A percentile compares a stretch with the other conserved stretches of the same genome.
phyloP scores from a whole-genome alignment of 148 eudicot species.

The Heliosperma pusillum region DNA sequence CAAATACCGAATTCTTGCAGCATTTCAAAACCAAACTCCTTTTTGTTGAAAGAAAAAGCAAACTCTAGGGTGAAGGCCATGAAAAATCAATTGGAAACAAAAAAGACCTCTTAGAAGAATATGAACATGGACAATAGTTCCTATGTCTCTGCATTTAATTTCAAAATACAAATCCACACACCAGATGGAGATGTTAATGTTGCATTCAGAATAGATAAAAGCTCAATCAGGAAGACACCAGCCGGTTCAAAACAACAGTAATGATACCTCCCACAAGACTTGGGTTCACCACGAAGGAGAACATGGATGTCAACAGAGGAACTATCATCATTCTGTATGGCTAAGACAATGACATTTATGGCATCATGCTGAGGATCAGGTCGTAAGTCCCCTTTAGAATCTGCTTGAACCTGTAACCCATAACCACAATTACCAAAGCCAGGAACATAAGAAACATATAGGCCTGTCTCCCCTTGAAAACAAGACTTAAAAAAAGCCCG shows the following conservation, averaged over 20 bases:
- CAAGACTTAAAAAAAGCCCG: neutral
- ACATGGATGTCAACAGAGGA: constrained; percentile 39
- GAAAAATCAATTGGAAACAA: neutral
- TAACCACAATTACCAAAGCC: constrained; percentile 16
- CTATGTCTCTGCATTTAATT: neutral
- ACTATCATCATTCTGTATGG: constrained; percentile 62
- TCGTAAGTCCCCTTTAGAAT: constrained; percentile 77
- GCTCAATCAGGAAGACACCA: neutral
- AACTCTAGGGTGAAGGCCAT: neutral
- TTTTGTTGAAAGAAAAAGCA: neutral
- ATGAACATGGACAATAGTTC: too few relatives aligned
- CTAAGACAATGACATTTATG: constrained; percentile 60
- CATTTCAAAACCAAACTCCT: neutral
- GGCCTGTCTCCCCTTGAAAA: neutral
- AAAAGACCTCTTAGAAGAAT: neutral
- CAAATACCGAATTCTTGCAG: neutral
- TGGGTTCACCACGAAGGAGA: constrained; percentile 50
- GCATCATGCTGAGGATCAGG: constrained; percentile 90
- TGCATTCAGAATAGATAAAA: neutral
- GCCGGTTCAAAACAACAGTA: neutral
- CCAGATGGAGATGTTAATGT: neutral
- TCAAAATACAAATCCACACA: neutral
- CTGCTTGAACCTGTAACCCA: constrained; percentile 66
- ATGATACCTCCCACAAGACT: constrained; percentile 38
- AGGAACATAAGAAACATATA: neutral